These are phyloP conservation scores for Boehmeria nivea DNA, from an alignment of 306 rosid genomes.

Conservation along the genomic window DNA sequence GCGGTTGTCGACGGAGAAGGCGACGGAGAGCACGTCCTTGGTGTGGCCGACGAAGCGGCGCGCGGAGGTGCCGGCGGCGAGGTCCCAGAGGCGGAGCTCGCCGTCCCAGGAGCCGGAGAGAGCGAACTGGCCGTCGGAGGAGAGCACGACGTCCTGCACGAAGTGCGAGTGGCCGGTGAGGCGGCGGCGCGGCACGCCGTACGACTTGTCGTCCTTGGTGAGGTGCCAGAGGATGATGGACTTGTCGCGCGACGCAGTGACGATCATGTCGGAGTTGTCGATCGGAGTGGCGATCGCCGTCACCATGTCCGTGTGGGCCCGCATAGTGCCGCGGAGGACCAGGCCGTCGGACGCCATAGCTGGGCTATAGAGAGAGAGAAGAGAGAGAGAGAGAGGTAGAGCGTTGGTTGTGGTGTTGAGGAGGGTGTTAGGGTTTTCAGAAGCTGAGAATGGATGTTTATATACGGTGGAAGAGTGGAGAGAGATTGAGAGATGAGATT, in stretches of 20 bases:
- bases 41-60: slow-evolving; percentile 95
- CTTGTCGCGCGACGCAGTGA: slow-evolving; percentile 83
- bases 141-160: slow-evolving; percentile 87
- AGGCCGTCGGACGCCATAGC: slow-evolving; percentile 58
- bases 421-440: neutral
- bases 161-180: slow-evolving; percentile 90
- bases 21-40: slow-evolving; percentile 89
- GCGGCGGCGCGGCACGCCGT: slow-evolving; percentile 92
- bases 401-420: slow-evolving; percentile 10
- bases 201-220: slow-evolving; percentile 81
- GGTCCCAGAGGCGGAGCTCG: slow-evolving; percentile 98
- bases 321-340: slow-evolving; percentile 80
- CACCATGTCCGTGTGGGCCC: slow-evolving; percentile 86
- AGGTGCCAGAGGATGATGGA: slow-evolving; percentile 86
- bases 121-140: slow-evolving; percentile 96
- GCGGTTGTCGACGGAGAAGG: slow-evolving; percentile 91
- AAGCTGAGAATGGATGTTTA: too few relatives aligned
- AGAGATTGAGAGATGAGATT: too few relatives aligned
- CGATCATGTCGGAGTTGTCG: slow-evolving; percentile 87
- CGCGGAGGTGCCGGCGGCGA: slow-evolving; percentile 67
- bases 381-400: neutral
- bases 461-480: too few relatives aligned
- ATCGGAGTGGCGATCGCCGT: slow-evolving; percentile 95
- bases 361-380: too few relatives aligned
- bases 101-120: slow-evolving; percentile 99